phyloP scores from a whole-genome alignment of 176 grass and related monocot species.

The Aechmea fasciata region DNA sequence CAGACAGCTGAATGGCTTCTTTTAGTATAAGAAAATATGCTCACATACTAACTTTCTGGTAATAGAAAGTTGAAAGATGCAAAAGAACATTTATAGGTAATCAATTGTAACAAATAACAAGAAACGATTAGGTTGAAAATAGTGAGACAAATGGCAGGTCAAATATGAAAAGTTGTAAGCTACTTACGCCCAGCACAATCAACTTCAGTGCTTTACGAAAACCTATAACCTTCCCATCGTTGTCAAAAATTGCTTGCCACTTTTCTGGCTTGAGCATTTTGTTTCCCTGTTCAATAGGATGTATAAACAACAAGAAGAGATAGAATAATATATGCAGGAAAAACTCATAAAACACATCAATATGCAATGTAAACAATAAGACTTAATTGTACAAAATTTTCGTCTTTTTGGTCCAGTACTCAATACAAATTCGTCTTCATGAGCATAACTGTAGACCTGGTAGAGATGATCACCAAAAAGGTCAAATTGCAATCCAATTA shows the following conservation, averaged over 20 bases:
- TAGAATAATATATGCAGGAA: not conserved
- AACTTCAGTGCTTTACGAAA: constrained; percentile 89
- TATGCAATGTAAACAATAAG: not conserved
- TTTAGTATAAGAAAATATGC: too few species aligned
- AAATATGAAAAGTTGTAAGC: constrained; percentile 6
- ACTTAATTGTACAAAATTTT: not conserved
- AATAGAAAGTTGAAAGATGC: not conserved
- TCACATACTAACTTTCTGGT: too few species aligned
- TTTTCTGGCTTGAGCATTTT: constrained; percentile 91
- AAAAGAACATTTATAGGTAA: not conserved
- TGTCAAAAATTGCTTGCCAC: constrained; percentile 71
- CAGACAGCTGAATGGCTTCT: too few species aligned
- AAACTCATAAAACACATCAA: not conserved
- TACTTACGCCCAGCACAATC: constrained; percentile 81
- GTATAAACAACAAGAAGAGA: not conserved
- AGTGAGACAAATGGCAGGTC: not conserved
- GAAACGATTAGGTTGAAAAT: not conserved
- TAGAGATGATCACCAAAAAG: too few species aligned
- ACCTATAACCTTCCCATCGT: constrained; percentile 59
- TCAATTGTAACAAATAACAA: not conserved
- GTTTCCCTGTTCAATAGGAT: constrained; percentile 36
- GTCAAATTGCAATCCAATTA: too few species aligned
- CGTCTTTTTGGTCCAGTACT: too few species aligned
- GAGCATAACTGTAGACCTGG: too few species aligned
- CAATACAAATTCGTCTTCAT: too few species aligned